Conservation (phyloP, 352 stramenopile genomes). For the Phytophthora capsici region DNA sequence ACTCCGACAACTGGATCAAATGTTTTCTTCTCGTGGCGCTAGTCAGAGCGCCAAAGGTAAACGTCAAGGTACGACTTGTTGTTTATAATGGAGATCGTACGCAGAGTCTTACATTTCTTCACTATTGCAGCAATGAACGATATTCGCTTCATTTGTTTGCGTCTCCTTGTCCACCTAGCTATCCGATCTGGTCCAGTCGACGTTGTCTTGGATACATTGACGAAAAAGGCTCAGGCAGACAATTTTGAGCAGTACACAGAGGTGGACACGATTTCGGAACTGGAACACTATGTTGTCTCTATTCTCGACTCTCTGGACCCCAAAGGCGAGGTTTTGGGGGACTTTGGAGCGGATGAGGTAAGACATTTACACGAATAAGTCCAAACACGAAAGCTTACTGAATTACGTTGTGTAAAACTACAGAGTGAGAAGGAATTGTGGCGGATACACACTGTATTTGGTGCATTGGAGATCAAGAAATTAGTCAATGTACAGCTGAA, state of each 20-base stretch:
- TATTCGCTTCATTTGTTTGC: conserved; percentile 54
- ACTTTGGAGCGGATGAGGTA: conserved; percentile 48
- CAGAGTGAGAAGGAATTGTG: conserved; percentile 35
- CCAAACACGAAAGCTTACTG: too few species aligned
- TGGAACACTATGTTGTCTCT: conserved; percentile 54
- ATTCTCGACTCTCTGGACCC: conserved; percentile 42
- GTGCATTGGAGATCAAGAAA: conserved; percentile 50
- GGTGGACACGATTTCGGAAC: conserved; percentile 58
- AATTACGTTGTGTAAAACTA: too few species aligned
- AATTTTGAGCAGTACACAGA: conserved; percentile 38
- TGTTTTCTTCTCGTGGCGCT: conserved; percentile 42
- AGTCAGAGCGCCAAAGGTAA: conserved; percentile 30
- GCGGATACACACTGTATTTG: conserved; percentile 54
- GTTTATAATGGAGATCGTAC: background rate
- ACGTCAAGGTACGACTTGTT: conserved; percentile 38
- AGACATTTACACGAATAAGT: background rate
- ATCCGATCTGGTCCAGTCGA: conserved; percentile 46
- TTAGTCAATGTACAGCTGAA: conserved; percentile 56
- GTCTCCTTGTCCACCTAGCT: conserved; percentile 56
- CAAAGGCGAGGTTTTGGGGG: conserved; percentile 20
- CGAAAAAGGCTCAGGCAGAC: conserved; percentile 37
- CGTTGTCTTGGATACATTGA: conserved; percentile 44
- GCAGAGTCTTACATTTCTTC: conserved; percentile 1
- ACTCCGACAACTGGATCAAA: conserved; percentile 57
- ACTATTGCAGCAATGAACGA: conserved; percentile 44